These are phyloP conservation scores for Spergularia bocconei DNA, from an alignment of 148 eudicot genomes.

Conservation along the genomic window DNA sequence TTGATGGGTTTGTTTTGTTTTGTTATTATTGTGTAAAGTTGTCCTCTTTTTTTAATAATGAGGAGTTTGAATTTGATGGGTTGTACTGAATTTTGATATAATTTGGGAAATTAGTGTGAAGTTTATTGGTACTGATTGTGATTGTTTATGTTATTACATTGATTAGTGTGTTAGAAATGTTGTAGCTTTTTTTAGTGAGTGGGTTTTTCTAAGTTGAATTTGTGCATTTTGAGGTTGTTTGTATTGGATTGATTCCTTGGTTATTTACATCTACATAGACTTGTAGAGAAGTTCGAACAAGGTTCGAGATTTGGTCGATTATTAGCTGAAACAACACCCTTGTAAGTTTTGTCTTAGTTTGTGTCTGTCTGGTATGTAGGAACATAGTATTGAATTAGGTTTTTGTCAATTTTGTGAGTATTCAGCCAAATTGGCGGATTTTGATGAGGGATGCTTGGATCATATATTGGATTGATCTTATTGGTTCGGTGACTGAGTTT, in stretches of 20 bases:
- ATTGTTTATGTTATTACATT: too few species aligned
- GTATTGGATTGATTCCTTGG: background rate
- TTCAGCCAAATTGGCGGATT: background rate
- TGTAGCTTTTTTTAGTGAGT: background rate
- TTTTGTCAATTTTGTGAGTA: conserved; percentile 4
- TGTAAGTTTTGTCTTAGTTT: background rate
- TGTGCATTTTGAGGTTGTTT: conserved; percentile 2
- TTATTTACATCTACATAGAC: conserved; percentile 1
- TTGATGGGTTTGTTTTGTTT: too few species aligned
- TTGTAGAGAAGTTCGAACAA: background rate
- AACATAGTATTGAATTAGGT: background rate
- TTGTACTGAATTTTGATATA: background rate
- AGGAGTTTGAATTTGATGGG: background rate
- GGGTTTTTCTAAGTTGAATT: background rate
- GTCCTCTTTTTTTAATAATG: too few species aligned
- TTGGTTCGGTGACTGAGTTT: background rate
- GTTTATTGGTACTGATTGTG: too few species aligned
- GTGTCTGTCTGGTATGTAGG: background rate
- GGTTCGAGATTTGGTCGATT: background rate
- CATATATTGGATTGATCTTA: conserved; percentile 2
- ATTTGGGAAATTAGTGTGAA: too few species aligned
- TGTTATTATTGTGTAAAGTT: too few species aligned
- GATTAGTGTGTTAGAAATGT: background rate
- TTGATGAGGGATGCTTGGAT: conserved; percentile 4
- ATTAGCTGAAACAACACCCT: background rate